Percentiles rank a stretch among this genome's conserved stretches.
phyloP scores from a whole-genome alignment of 805 yeast genomes.

The Kodamaea leandrae region DNA sequence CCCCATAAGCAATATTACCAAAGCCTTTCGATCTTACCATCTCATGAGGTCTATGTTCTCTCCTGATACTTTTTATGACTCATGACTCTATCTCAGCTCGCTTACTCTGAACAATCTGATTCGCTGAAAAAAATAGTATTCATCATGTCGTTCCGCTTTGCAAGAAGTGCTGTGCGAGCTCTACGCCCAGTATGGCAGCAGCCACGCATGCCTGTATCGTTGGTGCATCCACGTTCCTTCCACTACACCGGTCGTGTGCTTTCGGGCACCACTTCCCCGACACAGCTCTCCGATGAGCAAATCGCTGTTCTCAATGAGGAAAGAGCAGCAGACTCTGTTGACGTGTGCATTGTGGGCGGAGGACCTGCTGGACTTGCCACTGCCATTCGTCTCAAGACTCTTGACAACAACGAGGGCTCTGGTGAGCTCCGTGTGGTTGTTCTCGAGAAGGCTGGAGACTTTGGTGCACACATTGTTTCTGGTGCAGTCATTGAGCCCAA shows the following conservation, averaged over 20 bases:
- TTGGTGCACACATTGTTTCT: constrained; percentile 88
- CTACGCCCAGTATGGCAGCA: constrained; percentile 1
- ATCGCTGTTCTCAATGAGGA: constrained; percentile 38
- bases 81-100: not conserved
- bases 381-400: constrained; percentile 83
- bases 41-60: too few relatives aligned
- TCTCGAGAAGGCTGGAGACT: constrained; percentile 86
- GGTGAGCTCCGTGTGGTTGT: constrained; percentile 82
- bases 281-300: constrained; percentile 4
- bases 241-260: not conserved
- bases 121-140: constrained; percentile 6
- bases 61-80: not conserved
- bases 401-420: constrained; percentile 63
- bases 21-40: too few relatives aligned
- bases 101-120: constrained; percentile 5
- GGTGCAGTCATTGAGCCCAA: constrained; percentile 95
- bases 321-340: constrained; percentile 82
- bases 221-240: not conserved
- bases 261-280: not conserved
- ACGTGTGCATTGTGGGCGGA: constrained; percentile 94
- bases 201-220: not conserved
- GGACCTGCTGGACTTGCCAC: constrained; percentile 98
- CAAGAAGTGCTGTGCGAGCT: constrained; percentile 1
- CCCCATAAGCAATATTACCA: too few relatives aligned
- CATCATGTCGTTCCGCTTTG: not conserved